Conservation (phyloP, 108 stramenopile genomes). For the Mayamaea pseudoterrestris region DNA sequence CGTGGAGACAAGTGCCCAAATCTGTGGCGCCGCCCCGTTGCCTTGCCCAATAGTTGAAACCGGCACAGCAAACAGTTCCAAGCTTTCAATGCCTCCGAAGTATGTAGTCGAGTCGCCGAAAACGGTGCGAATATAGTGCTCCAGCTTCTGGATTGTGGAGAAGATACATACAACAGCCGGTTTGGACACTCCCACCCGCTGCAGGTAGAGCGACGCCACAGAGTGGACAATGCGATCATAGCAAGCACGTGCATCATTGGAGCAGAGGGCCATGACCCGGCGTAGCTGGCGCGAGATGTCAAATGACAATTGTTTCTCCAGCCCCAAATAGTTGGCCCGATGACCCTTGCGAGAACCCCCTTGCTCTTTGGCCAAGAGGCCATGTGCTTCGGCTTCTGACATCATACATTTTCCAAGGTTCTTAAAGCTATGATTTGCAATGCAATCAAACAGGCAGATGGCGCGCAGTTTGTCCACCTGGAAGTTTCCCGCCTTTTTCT, state of each 20-base stretch:
- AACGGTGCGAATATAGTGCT: constrained; percentile 7
- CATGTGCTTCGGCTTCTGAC: not conserved
- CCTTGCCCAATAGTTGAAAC: constrained; percentile 19
- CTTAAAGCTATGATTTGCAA: constrained; percentile 8
- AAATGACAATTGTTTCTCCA: constrained; percentile 4
- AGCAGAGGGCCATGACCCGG: not conserved
- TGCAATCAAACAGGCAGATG: constrained; percentile 4
- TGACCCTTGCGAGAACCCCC: not conserved
- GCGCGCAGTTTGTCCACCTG: constrained; percentile 1
- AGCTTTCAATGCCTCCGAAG: not conserved
- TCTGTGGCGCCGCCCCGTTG: constrained; percentile 21
- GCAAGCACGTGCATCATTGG: constrained; percentile 10
- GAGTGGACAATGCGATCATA: constrained; percentile 14
- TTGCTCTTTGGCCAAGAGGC: constrained; percentile 3
- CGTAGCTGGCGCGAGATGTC: constrained; percentile 1
- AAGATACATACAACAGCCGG: not conserved
- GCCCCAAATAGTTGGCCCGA: not conserved
- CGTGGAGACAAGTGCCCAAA: constrained; percentile 18
- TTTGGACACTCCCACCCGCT: constrained; percentile 2
- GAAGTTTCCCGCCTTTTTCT: constrained; percentile 2
- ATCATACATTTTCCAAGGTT: not conserved
- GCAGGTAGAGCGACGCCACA: constrained; percentile 5
- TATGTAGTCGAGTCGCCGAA: constrained; percentile 2
- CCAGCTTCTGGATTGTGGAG: constrained; percentile 3
- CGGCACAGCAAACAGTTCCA: not conserved